Conservation (phyloP, 108 stramenopile species). For the Pseudonitzschia delicatissima region DNA sequence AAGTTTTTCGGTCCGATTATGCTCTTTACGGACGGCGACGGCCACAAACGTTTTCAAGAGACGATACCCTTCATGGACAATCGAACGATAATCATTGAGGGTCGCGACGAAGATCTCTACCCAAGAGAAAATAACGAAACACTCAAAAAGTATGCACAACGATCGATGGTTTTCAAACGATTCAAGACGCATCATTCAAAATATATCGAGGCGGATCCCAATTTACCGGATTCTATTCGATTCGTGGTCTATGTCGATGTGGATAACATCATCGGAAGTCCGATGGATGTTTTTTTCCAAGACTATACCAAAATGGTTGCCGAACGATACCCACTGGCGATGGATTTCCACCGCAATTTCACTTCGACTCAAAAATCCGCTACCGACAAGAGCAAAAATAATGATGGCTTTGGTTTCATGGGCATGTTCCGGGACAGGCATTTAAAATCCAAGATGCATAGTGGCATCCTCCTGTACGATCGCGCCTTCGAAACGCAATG, state of each 20-base stretch:
- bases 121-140: neutral
- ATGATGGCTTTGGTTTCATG: slow-evolving; percentile 5
- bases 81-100: neutral
- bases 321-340: neutral
- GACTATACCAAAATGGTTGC: neutral
- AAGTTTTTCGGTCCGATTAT: neutral
- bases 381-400: neutral
- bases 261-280: slow-evolving; percentile 5
- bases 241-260: slow-evolving; percentile 15
- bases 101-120: slow-evolving; percentile 3
- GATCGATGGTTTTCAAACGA: slow-evolving; percentile 10
- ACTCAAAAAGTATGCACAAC: neutral
- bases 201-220: neutral
- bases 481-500: neutral
- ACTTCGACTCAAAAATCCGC: neutral
- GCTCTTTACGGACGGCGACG: slow-evolving; percentile 6
- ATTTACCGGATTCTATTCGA: neutral
- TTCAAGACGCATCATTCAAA: slow-evolving; percentile 16
- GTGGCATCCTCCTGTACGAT: slow-evolving; percentile 7
- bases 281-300: neutral
- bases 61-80: neutral
- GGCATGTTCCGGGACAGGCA: slow-evolving; percentile 10
- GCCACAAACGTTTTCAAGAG: neutral
- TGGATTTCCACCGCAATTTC: neutral
- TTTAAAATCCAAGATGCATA: neutral